Percentiles rank a stretch among this genome's conserved stretches.
phyloP scores from a whole-genome alignment of 1,139 yeast genomes.

The Hansenula anomala region DNA sequence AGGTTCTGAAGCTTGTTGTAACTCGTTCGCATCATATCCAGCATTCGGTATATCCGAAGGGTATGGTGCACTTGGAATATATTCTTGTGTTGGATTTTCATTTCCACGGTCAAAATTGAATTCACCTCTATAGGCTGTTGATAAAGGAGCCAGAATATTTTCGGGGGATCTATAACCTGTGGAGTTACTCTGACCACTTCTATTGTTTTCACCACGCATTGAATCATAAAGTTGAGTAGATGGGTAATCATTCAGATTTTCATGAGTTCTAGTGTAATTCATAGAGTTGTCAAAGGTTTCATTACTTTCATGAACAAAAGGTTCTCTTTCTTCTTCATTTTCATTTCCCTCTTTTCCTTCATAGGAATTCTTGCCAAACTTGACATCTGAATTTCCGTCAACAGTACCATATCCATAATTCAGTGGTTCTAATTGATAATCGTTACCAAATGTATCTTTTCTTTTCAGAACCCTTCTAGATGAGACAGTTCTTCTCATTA shows the following conservation, averaged over 20 bases:
- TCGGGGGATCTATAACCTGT: constrained; percentile 10
- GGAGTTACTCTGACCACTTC: constrained; percentile 8
- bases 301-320: constrained; percentile 23
- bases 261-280: constrained; percentile 12
- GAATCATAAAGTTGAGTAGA: constrained; percentile 16
- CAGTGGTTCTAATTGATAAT: constrained; percentile 28
- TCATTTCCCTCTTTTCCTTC: constrained; percentile 23
- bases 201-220: constrained; percentile 9
- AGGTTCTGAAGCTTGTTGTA: constrained; percentile 3
- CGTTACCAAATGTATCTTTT: constrained; percentile 16
- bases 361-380: constrained; percentile 16
- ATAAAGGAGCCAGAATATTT: constrained; percentile 13
- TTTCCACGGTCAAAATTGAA: constrained; percentile 4
- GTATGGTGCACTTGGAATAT: constrained; percentile 10
- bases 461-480: constrained; percentile 37
- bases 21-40: neutral
- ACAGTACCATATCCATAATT: constrained; percentile 29
- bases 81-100: neutral
- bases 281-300: constrained; percentile 22
- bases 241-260: constrained; percentile 12
- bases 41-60: constrained; percentile 12
- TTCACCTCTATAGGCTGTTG: constrained; percentile 16
- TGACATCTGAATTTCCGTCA: constrained; percentile 31
- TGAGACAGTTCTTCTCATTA: constrained; percentile 48
- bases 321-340: constrained; percentile 25